Evolutionary conservation across 768 basidiomycete species (phyloP).

Genomic region (Fistulinella prunicolor): DNA sequence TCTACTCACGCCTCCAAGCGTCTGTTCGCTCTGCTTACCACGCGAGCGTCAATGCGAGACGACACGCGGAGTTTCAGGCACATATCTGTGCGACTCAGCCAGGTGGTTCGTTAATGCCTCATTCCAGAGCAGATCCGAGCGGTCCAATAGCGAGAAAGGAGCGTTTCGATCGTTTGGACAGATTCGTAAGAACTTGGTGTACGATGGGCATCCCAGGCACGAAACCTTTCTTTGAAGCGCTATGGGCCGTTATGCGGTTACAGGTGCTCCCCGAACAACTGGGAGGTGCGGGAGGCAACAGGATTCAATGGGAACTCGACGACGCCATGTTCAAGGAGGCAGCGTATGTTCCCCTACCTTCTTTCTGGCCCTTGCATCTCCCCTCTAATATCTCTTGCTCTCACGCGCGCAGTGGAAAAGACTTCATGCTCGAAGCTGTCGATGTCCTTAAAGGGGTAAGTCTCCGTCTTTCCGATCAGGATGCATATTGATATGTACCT

Average conservation of each 20-base stretch:
- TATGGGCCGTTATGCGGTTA: constrained; percentile 79
- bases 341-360: constrained; percentile 63
- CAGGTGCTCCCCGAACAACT: constrained; percentile 77
- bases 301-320: constrained; percentile 88
- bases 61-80: constrained; percentile 83
- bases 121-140: constrained; percentile 63
- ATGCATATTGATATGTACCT: constrained; percentile 5
- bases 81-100: constrained; percentile 75
- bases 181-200: constrained; percentile 81
- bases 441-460: constrained; percentile 86
- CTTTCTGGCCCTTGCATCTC: constrained; percentile 4
- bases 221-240: constrained; percentile 65
- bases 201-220: constrained; percentile 86
- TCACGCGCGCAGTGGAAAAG: constrained; percentile 66
- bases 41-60: constrained; percentile 69
- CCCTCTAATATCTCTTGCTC: constrained; percentile 14
- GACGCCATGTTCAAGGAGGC: constrained; percentile 94
- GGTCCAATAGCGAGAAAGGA: constrained; percentile 70
- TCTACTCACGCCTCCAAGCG: constrained; percentile 83
- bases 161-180: constrained; percentile 69
- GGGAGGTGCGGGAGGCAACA: constrained; percentile 72
- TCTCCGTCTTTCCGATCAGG: constrained; percentile 16
- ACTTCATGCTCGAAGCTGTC: constrained; percentile 92
- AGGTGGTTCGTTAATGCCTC: constrained; percentile 75
- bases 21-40: constrained; percentile 85